These are phyloP conservation scores for Schizosaccharomyces octosporus DNA, from an alignment of 805 yeast species.

Conservation along the genomic window DNA sequence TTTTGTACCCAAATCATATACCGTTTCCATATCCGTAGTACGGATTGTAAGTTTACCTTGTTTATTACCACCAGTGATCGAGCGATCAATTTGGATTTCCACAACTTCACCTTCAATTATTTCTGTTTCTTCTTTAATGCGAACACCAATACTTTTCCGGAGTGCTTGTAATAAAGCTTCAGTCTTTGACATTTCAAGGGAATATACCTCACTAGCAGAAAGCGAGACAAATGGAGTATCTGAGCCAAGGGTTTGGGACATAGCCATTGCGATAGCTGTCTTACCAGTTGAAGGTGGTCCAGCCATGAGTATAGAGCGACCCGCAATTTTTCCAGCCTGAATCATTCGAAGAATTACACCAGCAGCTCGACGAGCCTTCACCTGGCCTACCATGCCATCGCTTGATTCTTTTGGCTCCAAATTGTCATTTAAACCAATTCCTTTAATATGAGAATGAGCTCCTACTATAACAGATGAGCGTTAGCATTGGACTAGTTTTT, in stretches of 20 bases:
- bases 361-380: slow-evolving; percentile 84
- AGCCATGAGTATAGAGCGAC: slow-evolving; percentile 81
- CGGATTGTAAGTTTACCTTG: slow-evolving; percentile 94
- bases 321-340: slow-evolving; percentile 83
- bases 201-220: slow-evolving; percentile 82
- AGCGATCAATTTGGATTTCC: slow-evolving; percentile 80
- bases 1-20: slow-evolving; percentile 79
- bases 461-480: slow-evolving; percentile 25
- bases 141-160: slow-evolving; percentile 83
- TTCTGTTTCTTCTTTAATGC: slow-evolving; percentile 90
- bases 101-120: slow-evolving; percentile 97
- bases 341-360: slow-evolving; percentile 85
- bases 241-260: slow-evolving; percentile 22
- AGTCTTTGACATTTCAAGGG: slow-evolving; percentile 79
- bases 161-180: slow-evolving; percentile 92
- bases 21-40: slow-evolving; percentile 95
- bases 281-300: slow-evolving; percentile 99
- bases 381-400: slow-evolving; percentile 96
- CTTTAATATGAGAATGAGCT: slow-evolving; percentile 94
- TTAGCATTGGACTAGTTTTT: not conserved
- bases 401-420: slow-evolving; percentile 56
- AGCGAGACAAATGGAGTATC: slow-evolving; percentile 89
- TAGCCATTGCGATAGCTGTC: slow-evolving; percentile 93
- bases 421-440: slow-evolving; percentile 54
- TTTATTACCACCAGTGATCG: slow-evolving; percentile 90